phyloP scores from a whole-genome alignment of 2,329 filamentous ascomycete species.

The Pseudocercospora eumusae region DNA sequence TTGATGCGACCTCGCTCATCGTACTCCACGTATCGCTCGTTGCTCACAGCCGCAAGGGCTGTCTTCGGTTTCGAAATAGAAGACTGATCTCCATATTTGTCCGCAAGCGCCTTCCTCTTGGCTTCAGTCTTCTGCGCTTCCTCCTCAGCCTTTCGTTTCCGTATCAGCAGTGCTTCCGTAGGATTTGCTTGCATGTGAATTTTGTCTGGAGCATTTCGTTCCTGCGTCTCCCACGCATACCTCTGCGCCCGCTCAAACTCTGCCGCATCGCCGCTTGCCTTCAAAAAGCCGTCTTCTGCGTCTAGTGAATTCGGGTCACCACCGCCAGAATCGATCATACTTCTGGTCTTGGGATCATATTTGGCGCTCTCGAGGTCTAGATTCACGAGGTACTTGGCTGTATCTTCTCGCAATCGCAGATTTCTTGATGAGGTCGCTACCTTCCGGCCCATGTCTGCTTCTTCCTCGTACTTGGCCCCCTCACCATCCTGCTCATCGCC shows the following conservation, averaged over 20 bases:
- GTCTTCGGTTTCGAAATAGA: constrained; percentile 59
- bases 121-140: constrained; percentile 67
- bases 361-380: constrained; percentile 94
- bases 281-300: constrained; percentile 90
- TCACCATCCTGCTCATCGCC: constrained; percentile 54
- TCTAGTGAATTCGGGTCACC: constrained; percentile 78
- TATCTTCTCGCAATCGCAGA: constrained; percentile 90
- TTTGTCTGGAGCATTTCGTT: constrained; percentile 73
- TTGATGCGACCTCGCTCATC: constrained; percentile 89
- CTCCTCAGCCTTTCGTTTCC: constrained; percentile 77
- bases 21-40: constrained; percentile 89
- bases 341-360: constrained; percentile 94
- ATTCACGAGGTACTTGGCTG: constrained; percentile 93
- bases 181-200: constrained; percentile 95
- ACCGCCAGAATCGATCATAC: constrained; percentile 71
- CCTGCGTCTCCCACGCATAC: constrained; percentile 95
- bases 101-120: constrained; percentile 68
- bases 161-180: constrained; percentile 81
- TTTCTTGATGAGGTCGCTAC: constrained; percentile 90
- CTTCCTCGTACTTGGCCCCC: constrained; percentile 77
- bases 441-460: constrained; percentile 93
- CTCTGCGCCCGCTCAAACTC: constrained; percentile 88
- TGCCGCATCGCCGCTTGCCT: constrained; percentile 83
- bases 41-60: constrained; percentile 62
- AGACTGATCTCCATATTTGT: constrained; percentile 78